Conservation (phyloP, 108 stramenopile species). For the Cyclotella baltica region DNA sequence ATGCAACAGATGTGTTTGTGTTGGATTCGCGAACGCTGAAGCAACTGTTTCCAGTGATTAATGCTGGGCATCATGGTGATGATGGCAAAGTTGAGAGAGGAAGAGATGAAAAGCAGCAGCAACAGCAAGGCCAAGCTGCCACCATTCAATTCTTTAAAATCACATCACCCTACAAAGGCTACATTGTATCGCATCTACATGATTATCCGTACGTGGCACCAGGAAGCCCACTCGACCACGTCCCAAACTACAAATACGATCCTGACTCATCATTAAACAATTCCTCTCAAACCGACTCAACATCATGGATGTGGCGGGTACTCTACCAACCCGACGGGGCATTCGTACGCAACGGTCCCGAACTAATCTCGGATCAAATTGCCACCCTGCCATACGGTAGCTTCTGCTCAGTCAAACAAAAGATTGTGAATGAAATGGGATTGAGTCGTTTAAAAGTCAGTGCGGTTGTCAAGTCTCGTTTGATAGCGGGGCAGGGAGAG, state of each 20-base stretch:
- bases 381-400: slow-evolving; percentile 75
- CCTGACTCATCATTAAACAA: too few relatives aligned
- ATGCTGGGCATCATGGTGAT: neutral
- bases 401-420: slow-evolving; percentile 65
- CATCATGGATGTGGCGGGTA: slow-evolving; percentile 69
- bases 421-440: slow-evolving; percentile 80
- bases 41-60: slow-evolving; percentile 11
- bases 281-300: neutral
- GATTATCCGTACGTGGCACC: slow-evolving; percentile 66
- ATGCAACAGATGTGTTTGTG: slow-evolving; percentile 49
- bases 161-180: slow-evolving; percentile 53
- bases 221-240: slow-evolving; percentile 49
- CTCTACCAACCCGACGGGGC: slow-evolving; percentile 80
- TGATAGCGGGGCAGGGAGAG: neutral
- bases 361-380: slow-evolving; percentile 68
- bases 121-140: neutral
- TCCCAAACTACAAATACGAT: neutral
- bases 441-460: slow-evolving; percentile 66
- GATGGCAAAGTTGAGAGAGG: neutral
- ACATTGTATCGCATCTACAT: slow-evolving; percentile 57
- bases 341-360: slow-evolving; percentile 77
- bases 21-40: slow-evolving; percentile 53
- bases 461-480: slow-evolving; percentile 6
- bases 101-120: neutral
- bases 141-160: slow-evolving; percentile 50